A percentile compares a stretch with the other conserved stretches of the same genome.
phyloP scores from a whole-genome alignment of 805 yeast genomes.

The Ogataea populi-albae region DNA sequence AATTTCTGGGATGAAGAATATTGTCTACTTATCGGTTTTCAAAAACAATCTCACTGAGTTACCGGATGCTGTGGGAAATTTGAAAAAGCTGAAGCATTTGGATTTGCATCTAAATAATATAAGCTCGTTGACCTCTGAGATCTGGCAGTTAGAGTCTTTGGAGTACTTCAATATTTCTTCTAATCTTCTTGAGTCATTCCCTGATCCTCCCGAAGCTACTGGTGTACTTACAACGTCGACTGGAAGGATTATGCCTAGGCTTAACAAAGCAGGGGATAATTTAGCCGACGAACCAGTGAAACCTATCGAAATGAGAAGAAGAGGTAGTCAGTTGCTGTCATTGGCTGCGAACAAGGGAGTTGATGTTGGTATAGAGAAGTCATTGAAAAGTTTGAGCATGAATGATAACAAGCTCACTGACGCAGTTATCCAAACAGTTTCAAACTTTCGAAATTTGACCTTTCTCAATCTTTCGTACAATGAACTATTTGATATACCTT shows the following conservation, averaged over 20 bases:
- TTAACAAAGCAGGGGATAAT: background rate
- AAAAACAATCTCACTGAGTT: constrained; percentile 71
- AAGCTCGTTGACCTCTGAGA: constrained; percentile 60
- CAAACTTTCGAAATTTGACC: constrained; percentile 55
- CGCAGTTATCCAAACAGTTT: constrained; percentile 66
- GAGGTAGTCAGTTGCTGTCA: constrained; percentile 16
- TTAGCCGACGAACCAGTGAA: background rate
- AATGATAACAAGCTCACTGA: constrained; percentile 86
- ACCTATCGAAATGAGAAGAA: constrained; percentile 1
- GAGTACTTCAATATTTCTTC: constrained; percentile 68
- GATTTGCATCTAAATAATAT: constrained; percentile 86
- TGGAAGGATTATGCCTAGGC: constrained; percentile 3
- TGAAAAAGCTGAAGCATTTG: constrained; percentile 57
- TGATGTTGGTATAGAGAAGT: constrained; percentile 18
- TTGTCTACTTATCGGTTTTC: constrained; percentile 66
- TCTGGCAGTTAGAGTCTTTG: constrained; percentile 61
- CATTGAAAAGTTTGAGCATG: constrained; percentile 54
- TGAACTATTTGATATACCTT: constrained; percentile 76
- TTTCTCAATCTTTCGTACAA: constrained; percentile 79
- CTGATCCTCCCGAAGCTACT: constrained; percentile 44
- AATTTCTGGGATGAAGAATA: constrained; percentile 53
- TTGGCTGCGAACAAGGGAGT: constrained; percentile 7
- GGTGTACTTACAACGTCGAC: constrained; percentile 3
- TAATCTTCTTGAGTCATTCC: constrained; percentile 60
- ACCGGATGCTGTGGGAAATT: constrained; percentile 62